Evolutionary conservation across 148 eudicot genomes (phyloP).

Genomic region (Vaccinium myrtillus): DNA sequence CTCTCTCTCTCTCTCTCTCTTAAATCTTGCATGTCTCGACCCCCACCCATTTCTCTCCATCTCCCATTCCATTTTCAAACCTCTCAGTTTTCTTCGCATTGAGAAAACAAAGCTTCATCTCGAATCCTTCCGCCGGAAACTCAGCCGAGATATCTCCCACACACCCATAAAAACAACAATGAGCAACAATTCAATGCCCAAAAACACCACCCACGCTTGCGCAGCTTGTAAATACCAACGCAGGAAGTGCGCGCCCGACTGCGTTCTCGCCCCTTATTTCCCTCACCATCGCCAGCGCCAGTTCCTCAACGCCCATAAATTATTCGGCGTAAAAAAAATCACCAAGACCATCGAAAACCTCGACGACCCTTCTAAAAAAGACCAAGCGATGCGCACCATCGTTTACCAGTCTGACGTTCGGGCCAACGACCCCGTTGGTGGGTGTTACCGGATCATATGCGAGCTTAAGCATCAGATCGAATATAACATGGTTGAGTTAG

Average conservation of each 20-base stretch:
- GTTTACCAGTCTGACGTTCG: not conserved
- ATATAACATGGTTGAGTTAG: not conserved
- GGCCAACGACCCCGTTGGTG: not conserved
- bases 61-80: conserved; percentile 13
- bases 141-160: conserved; percentile 54
- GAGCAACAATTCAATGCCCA: not conserved
- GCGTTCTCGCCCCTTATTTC: conserved; percentile 75
- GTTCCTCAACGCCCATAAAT: conserved; percentile 75
- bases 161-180: conserved; percentile 17
- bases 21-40: not conserved
- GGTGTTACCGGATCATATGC: not conserved
- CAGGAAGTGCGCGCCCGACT: conserved; percentile 67
- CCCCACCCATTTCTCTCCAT: conserved; percentile 39
- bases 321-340: conserved; percentile 85
- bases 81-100: conserved; percentile 9
- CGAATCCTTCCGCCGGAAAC: conserved; percentile 55
- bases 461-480: not conserved
- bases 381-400: conserved; percentile 25
- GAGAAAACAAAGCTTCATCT: conserved; percentile 38
- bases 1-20: not conserved
- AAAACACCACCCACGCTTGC: conserved; percentile 55
- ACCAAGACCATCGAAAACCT: conserved; percentile 62
- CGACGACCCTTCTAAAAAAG: conserved; percentile 35
- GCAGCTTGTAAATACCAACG: conserved; percentile 90
- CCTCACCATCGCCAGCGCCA: conserved; percentile 70